These are phyloP conservation scores for Entamoeba dispar DNA, from an alignment of 208 protist species.

Conservation along the genomic window DNA sequence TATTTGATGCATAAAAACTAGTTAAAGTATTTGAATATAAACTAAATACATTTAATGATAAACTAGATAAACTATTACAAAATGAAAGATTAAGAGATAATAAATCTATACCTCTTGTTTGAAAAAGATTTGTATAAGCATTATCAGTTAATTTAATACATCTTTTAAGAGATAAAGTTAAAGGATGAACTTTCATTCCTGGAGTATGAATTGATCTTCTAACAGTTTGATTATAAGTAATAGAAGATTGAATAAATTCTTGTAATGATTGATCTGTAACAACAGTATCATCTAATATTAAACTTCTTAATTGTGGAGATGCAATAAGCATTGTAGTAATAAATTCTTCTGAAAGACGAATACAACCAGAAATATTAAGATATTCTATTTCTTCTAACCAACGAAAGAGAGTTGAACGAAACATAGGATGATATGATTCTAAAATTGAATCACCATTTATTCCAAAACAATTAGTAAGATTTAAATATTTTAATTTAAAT, in stretches of 20 bases:
- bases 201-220: not conserved
- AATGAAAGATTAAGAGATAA: not conserved
- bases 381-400: not conserved
- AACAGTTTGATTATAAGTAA: not conserved
- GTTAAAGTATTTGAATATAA: not conserved
- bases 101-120: not conserved
- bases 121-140: not conserved
- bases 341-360: not conserved
- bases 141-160: not conserved
- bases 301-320: not conserved
- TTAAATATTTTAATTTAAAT: not conserved
- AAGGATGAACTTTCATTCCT: not conserved
- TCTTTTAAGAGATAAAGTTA: not conserved
- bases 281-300: not conserved
- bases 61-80: not conserved
- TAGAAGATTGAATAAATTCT: not conserved
- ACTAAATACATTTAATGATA: not conserved
- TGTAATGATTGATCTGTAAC: not conserved
- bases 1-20: not conserved
- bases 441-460: not conserved
- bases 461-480: not conserved
- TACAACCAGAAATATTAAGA: not conserved
- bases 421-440: not conserved
- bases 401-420: not conserved
- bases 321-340: not conserved